A percentile compares a stretch with the other conserved stretches of the same genome.
These are phyloP conservation scores for Davidsoniella australis DNA, from an alignment of 2,329 filamentous ascomycete species.

Conservation along the genomic window DNA sequence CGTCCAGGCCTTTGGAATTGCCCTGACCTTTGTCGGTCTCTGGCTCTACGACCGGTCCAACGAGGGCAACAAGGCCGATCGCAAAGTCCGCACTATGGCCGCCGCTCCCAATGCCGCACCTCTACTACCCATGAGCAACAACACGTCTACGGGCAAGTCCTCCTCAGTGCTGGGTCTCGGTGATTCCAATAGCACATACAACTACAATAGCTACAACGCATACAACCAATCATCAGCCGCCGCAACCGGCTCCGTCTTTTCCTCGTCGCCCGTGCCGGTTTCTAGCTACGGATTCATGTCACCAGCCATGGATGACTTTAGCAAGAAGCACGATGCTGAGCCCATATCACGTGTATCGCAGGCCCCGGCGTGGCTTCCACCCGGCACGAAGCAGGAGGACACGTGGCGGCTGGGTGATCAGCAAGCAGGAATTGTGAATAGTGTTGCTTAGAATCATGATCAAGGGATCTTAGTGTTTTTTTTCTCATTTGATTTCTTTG, in stretches of 20 bases:
- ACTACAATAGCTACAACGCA: not conserved
- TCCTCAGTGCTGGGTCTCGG: not conserved
- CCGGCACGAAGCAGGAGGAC: slow-evolving; percentile 70
- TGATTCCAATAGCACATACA: not conserved
- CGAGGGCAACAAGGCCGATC: slow-evolving; percentile 74
- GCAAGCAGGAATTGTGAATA: slow-evolving; percentile 12
- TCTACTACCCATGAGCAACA: slow-evolving; percentile 45
- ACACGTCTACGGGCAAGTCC: not conserved
- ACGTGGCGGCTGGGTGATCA: slow-evolving; percentile 45
- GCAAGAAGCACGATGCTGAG: slow-evolving; percentile 6
- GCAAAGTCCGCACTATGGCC: slow-evolving; percentile 52
- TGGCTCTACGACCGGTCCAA: slow-evolving; percentile 92
- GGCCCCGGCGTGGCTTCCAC: slow-evolving; percentile 46
- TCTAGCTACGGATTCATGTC: slow-evolving; percentile 6
- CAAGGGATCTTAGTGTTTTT: slow-evolving; percentile 20
- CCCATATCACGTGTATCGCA: not conserved
- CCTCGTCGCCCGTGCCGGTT: not conserved
- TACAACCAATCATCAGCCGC: not conserved
- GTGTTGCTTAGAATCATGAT: slow-evolving; percentile 15
- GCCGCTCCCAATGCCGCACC: slow-evolving; percentile 22
- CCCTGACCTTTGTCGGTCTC: slow-evolving; percentile 74
- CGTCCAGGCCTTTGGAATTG: slow-evolving; percentile 71
- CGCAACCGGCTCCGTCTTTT: not conserved
- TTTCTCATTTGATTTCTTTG: slow-evolving; percentile 4
- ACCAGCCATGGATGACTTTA: not conserved